These are phyloP conservation scores for Datura wrightii DNA, from an alignment of 257 asterid species.

Conservation along the genomic window DNA sequence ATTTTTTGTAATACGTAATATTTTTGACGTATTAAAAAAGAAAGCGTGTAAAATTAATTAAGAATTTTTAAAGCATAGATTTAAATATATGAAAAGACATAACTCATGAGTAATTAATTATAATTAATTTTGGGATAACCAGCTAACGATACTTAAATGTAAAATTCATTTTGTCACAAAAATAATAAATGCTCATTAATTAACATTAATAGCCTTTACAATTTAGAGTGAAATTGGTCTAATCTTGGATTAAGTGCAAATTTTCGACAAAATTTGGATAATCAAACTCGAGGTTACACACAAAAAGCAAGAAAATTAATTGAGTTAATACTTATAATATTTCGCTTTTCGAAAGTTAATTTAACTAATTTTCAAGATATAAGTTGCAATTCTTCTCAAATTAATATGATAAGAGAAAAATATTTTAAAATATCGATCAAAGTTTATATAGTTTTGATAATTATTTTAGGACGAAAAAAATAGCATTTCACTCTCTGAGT, in stretches of 20 bases:
- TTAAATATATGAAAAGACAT: background rate
- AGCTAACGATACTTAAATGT: background rate
- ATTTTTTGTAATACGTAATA: background rate
- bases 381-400: background rate
- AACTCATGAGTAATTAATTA: background rate
- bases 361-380: background rate
- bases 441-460: background rate
- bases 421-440: background rate
- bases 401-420: background rate
- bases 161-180: background rate
- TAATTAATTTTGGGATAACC: slow-evolving; percentile 6
- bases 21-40: background rate
- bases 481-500: background rate
- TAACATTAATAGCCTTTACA: background rate
- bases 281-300: slow-evolving; percentile 38
- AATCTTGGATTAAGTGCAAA: slow-evolving; percentile 39
- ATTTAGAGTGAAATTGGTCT: slow-evolving; percentile 38
- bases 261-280: slow-evolving; percentile 40
- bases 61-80: background rate
- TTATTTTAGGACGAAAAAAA: background rate
- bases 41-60: background rate
- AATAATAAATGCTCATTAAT: slow-evolving; percentile 34
- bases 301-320: slow-evolving; percentile 23
- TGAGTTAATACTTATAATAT: background rate
- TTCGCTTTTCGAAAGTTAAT: background rate